phyloP scores from a whole-genome alignment of 2,329 filamentous ascomycete species.

The Penicillium fuscoglaucum region DNA sequence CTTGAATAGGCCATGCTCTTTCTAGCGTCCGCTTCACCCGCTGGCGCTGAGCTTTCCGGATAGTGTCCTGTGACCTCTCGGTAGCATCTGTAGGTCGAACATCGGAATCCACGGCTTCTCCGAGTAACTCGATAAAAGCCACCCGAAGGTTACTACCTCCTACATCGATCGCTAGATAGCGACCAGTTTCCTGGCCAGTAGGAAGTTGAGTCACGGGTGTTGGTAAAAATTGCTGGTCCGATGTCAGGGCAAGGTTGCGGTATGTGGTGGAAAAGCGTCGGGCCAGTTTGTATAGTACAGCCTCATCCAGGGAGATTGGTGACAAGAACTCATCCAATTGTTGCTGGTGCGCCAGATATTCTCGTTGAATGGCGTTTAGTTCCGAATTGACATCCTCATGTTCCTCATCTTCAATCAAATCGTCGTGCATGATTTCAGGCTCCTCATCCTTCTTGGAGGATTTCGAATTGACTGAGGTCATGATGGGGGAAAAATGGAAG shows the following conservation, averaged over 20 bases:
- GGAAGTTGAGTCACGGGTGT: constrained; percentile 50
- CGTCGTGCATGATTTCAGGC: constrained; percentile 30
- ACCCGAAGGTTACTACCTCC: constrained; percentile 58
- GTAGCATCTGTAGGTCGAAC: constrained; percentile 33
- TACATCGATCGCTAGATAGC: constrained; percentile 58
- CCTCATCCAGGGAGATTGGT: constrained; percentile 45
- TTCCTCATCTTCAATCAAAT: constrained; percentile 36
- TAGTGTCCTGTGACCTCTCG: constrained; percentile 45
- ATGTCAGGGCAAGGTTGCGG: constrained; percentile 45
- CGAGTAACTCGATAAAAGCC: constrained; percentile 56
- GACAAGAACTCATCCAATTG: constrained; percentile 44
- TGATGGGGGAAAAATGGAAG: constrained; percentile 9
- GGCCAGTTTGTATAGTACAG: constrained; percentile 46
- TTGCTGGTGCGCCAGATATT: constrained; percentile 35
- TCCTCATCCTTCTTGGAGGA: constrained; percentile 29
- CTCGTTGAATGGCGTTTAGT: constrained; percentile 30
- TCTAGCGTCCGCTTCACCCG: constrained; percentile 50
- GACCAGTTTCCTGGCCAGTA: constrained; percentile 55
- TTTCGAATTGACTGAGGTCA: constrained; percentile 29
- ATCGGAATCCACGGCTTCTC: constrained; percentile 43
- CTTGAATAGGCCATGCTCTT: constrained; percentile 55
- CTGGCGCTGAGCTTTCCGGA: constrained; percentile 50
- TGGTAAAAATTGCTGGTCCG: constrained; percentile 50
- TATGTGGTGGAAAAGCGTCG: constrained; percentile 49
- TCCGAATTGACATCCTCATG: constrained; percentile 36